phyloP scores from a whole-genome alignment of 768 basidiomycete species.

The Collybiopsis confluens region DNA sequence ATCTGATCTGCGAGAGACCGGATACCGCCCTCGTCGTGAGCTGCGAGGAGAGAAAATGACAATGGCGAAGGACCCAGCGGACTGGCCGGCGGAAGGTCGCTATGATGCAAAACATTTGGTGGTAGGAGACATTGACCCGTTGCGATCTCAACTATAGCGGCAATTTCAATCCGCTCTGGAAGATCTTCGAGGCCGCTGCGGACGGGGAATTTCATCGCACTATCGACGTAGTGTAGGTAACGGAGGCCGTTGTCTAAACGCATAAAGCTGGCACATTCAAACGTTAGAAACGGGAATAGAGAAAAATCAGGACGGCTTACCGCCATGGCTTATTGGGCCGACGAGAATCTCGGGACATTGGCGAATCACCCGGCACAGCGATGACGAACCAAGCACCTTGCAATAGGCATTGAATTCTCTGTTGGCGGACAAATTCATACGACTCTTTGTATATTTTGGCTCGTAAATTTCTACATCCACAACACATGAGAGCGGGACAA shows the following conservation, averaged over 20 bases:
- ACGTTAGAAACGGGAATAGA: not conserved
- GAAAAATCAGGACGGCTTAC: not conserved
- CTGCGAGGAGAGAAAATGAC: slow-evolving; percentile 73
- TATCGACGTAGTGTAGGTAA: slow-evolving; percentile 84
- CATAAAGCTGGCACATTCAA: slow-evolving; percentile 47
- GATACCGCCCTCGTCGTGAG: slow-evolving; percentile 44
- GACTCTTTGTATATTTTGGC: slow-evolving; percentile 87
- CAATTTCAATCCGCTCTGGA: slow-evolving; percentile 80
- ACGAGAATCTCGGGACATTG: slow-evolving; percentile 45
- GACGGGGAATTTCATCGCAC: slow-evolving; percentile 72
- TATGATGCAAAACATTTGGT: slow-evolving; percentile 56
- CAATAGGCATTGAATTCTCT: slow-evolving; percentile 82
- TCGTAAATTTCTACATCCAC: slow-evolving; percentile 61
- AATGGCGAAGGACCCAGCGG: slow-evolving; percentile 59
- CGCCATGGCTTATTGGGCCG: slow-evolving; percentile 72
- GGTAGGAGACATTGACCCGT: slow-evolving; percentile 71
- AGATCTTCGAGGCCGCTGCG: slow-evolving; percentile 83
- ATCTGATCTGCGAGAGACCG: slow-evolving; percentile 69
- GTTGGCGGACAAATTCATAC: slow-evolving; percentile 83
- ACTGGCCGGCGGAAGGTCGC: slow-evolving; percentile 50
- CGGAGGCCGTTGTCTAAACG: slow-evolving; percentile 75
- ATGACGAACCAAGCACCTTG: slow-evolving; percentile 94
- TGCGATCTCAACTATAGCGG: slow-evolving; percentile 74
- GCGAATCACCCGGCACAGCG: slow-evolving; percentile 52
- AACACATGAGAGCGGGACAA: not conserved